These are phyloP conservation scores for Straminergon stramineum DNA, from an alignment of 225 moss, liverwort and hornwort species.

Conservation along the genomic window DNA sequence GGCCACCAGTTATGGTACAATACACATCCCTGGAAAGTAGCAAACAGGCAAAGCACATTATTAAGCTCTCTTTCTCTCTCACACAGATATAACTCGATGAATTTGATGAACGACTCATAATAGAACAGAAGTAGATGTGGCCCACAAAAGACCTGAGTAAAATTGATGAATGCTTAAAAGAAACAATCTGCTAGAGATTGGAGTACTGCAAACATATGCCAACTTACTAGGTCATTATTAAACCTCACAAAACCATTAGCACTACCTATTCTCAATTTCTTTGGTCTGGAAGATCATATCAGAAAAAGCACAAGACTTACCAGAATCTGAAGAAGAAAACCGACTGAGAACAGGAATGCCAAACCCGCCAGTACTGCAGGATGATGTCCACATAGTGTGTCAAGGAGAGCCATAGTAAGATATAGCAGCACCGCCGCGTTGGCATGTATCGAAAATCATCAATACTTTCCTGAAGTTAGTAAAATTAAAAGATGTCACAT, in stretches of 20 bases:
- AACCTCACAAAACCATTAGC: neutral
- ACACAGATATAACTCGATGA: no score
- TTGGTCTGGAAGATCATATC: neutral
- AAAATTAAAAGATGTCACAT: neutral
- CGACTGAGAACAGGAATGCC: conserved; percentile 94
- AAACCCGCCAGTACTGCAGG: conserved; percentile 74
- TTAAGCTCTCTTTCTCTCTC: neutral
- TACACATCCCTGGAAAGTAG: conserved; percentile 57
- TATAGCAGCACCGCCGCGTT: conserved; percentile 15
- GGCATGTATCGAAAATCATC: conserved; percentile 26
- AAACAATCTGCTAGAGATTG: neutral
- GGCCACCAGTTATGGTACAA: conserved; percentile 99
- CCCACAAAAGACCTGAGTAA: neutral
- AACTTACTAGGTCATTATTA: neutral
- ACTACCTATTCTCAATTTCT: neutral
- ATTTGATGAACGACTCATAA: neutral
- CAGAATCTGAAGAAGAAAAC: conserved; percentile 93
- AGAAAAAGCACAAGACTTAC: conserved; percentile 15
- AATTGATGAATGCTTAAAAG: neutral
- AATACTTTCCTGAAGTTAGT: conserved; percentile 29
- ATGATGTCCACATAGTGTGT: conserved; percentile 26
- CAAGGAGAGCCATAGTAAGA: conserved; percentile 17
- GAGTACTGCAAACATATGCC: neutral
- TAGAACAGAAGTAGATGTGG: neutral
- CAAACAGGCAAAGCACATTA: neutral